Conservation (phyloP, 176 grass and related monocot genomes). For the Bothriochloa decipiens region DNA sequence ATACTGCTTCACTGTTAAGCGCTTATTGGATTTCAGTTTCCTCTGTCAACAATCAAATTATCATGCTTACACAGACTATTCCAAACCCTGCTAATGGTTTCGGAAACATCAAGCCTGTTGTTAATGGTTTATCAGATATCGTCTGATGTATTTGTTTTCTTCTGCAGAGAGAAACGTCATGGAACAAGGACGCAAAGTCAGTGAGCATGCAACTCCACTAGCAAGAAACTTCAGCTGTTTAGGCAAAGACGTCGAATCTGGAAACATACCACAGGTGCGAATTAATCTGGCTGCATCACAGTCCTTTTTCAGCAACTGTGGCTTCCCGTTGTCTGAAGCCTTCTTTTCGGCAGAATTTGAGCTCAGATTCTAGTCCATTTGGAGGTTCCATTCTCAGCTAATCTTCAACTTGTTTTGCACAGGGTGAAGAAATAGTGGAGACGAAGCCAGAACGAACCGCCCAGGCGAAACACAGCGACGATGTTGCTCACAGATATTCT, state of each 20-base stretch:
- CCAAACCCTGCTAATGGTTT: background rate
- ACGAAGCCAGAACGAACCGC: constrained; percentile 45
- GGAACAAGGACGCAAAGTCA: constrained; percentile 67
- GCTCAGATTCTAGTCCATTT: background rate
- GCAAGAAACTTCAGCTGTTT: constrained; percentile 71
- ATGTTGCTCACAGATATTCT: constrained; percentile 56
- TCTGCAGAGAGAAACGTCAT: constrained; percentile 78
- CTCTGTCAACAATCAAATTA: background rate
- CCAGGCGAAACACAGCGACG: constrained; percentile 48
- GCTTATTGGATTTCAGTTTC: constrained; percentile 3
- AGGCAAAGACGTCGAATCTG: constrained; percentile 69
- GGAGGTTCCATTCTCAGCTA: background rate
- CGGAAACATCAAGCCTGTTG: background rate
- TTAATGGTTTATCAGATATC: background rate
- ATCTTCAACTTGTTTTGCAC: constrained; percentile 13
- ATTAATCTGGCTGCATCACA: background rate
- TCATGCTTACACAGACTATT: background rate
- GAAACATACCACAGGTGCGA: constrained; percentile 53
- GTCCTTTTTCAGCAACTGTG: background rate
- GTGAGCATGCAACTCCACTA: constrained; percentile 76
- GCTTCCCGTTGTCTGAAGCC: background rate
- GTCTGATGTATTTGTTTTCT: constrained; percentile 26
- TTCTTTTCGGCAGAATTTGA: constrained; percentile 10
- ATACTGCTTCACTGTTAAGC: background rate
- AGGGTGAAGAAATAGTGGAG: constrained; percentile 50